Base-by-base conservation (phyloP, 371 early-diverging fungal genomes). In the Dichotomocladium elegans region DNA sequence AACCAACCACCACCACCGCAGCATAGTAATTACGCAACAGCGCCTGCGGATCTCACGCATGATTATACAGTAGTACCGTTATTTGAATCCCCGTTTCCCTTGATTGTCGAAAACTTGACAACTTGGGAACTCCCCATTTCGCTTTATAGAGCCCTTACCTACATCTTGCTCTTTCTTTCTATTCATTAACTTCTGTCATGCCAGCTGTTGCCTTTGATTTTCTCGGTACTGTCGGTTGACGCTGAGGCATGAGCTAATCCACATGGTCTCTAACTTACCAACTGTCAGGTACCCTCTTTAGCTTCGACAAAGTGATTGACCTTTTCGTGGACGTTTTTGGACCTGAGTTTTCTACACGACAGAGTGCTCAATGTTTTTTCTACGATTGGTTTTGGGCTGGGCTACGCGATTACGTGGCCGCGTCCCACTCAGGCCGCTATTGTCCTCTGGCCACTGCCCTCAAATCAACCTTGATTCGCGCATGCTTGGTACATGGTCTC, bases 141-240 rank as follows among this genome's bases (percentile, higher is more conserved):
- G 37, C 7, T 21, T 10, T 15, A 37, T 33, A 12, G 37, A n/a
- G 37, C 37, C 9, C 21, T 9, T 37, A 37, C 21, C 21, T 37
- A n/a, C 37, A n/a, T n/a, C n/a, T n/a, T n/a, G 19, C 14, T 19
- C 31, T 5, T 48, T 19, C n/a, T 19, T 11, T 22, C 10, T 6
- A 24, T 14, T 25, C 43, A 8, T 17, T 12, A n/a, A n/a, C n/a
- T n/a, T n/a, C n/a, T n/a, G 17, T 34, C 17, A 73, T 73, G 74
- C 70, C 74, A 3, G 58, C 63, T 40, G 65, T 64, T 27, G 74
- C 74, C 14, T 73, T 73, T 60, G 70, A 73, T 37, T 56, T 73
- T 35, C 49, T 64, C 33, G 70, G 72, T 72, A 57, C n/a, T n/a
- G n/a, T n/a, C n/a, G n/a, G n/a, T 12, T n/a, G 19, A 42, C 29